A percentile compares a stretch with the other conserved stretches of the same genome.
These are phyloP conservation scores for Parachlorella kessleri DNA, from an alignment of 139 green algal species.

Conservation along the genomic window DNA sequence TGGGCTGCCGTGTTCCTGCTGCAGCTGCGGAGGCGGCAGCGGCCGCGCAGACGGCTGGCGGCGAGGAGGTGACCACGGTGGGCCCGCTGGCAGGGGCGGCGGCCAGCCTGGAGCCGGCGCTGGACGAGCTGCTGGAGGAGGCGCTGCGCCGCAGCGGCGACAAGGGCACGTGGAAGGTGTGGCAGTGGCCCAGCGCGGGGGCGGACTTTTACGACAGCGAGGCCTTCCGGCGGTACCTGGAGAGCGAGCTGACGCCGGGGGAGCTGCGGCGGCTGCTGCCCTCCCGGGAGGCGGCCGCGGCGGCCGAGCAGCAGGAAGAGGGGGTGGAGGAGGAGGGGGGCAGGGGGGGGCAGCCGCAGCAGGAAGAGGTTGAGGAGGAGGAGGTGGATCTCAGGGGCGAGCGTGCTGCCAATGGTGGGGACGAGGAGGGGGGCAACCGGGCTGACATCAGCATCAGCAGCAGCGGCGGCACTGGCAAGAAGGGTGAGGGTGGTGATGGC, in stretches of 20 bases:
- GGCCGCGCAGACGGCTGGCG: no score
- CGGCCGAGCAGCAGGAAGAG: background rate
- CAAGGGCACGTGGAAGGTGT: slow-evolving; percentile 70
- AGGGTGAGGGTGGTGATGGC: no score
- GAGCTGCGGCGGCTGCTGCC: slow-evolving; percentile 72
- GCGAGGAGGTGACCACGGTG: no score
- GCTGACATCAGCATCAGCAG: no score
- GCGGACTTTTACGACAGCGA: slow-evolving; percentile 66
- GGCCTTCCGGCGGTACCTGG: slow-evolving; percentile 49
- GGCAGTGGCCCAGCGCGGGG: slow-evolving; percentile 48
- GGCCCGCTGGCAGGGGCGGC: no score
- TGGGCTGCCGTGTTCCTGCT: no score
- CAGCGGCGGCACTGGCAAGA: no score
- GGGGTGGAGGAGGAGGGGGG: background rate
- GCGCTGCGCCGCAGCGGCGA: slow-evolving; percentile 56
- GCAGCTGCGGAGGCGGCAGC: no score
- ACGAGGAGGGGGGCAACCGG: no score
- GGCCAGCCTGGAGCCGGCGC: slow-evolving; percentile 34
- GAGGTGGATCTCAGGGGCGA: background rate
- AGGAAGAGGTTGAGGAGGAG: background rate
- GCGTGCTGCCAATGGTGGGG: background rate
- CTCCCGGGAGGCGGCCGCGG: slow-evolving; percentile 61
- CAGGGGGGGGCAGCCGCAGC: no score
- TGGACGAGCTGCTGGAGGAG: slow-evolving; percentile 75
- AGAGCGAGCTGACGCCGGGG: slow-evolving; percentile 61